A percentile compares a stretch with the other conserved stretches of the same genome.
Evolutionary conservation across 768 basidiomycete genomes (phyloP).

Genomic region (Mycena belliarum): DNA sequence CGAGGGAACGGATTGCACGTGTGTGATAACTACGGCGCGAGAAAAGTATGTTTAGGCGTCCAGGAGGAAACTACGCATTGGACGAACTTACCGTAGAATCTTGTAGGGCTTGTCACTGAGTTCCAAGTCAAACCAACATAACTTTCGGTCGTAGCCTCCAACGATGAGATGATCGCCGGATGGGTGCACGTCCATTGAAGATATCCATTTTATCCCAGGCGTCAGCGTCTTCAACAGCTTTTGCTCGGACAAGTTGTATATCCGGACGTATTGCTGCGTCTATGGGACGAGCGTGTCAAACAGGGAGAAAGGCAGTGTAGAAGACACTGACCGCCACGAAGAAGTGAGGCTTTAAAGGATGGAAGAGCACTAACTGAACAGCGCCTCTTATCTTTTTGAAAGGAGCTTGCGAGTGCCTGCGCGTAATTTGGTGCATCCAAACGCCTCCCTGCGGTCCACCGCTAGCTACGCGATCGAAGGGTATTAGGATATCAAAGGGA

Average conservation of each 20-base stretch:
- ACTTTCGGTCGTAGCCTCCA: slow-evolving; percentile 94
- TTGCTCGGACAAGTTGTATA: slow-evolving; percentile 95
- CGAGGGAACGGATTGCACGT: slow-evolving; percentile 88
- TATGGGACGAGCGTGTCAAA: slow-evolving; percentile 33
- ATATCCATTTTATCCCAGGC: slow-evolving; percentile 98
- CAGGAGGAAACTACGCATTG: slow-evolving; percentile 1
- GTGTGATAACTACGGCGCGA: slow-evolving; percentile 74
- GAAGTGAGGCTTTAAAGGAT: slow-evolving; percentile 92
- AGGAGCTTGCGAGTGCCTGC: slow-evolving; percentile 94
- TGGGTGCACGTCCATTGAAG: slow-evolving; percentile 94
- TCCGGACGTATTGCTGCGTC: slow-evolving; percentile 95
- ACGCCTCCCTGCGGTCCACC: slow-evolving; percentile 78
- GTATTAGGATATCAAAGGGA: slow-evolving; percentile 10
- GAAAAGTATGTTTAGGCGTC: slow-evolving; percentile 2
- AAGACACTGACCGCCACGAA: slow-evolving; percentile 84
- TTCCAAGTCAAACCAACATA: slow-evolving; percentile 99
- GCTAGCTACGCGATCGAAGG: slow-evolving; percentile 44
- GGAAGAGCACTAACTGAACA: slow-evolving; percentile 92
- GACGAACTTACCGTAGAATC: slow-evolving; percentile 71
- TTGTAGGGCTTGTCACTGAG: slow-evolving; percentile 97
- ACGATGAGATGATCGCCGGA: slow-evolving; percentile 96
- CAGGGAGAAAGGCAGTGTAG: slow-evolving; percentile 15
- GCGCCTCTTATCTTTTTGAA: slow-evolving; percentile 94
- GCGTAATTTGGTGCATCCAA: slow-evolving; percentile 94
- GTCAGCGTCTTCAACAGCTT: slow-evolving; percentile 89